phyloP scores from a whole-genome alignment of 106 monocot genomes.

The Allium cepa region DNA sequence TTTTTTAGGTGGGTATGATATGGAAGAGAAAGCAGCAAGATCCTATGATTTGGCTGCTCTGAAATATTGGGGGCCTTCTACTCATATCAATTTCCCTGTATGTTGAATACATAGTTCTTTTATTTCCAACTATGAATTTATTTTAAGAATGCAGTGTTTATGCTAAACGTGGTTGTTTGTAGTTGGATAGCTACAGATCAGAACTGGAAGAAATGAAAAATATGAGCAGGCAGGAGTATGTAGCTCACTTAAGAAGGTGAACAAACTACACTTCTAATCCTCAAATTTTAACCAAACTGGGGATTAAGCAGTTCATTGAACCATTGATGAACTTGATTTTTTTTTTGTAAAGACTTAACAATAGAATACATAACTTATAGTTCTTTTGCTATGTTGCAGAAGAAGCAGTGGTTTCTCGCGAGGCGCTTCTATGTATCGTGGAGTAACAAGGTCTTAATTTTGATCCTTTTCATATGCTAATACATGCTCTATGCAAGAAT shows the following conservation, averaged over 20 bases:
- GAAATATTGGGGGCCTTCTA: slow-evolving; percentile 97
- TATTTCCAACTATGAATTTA: no score
- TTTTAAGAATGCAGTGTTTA: neutral
- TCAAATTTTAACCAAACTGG: no score
- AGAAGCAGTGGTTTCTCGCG: slow-evolving; percentile 97
- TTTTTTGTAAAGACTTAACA: neutral
- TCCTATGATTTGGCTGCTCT: slow-evolving; percentile 97
- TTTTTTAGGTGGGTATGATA: slow-evolving; percentile 80
- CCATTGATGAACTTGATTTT: no score
- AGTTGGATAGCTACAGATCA: slow-evolving; percentile 43
- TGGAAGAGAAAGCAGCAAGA: slow-evolving; percentile 98
- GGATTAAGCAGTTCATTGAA: no score
- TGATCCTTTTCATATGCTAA: no score
- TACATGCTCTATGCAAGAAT: no score
- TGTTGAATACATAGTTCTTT: neutral
- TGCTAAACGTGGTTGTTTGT: neutral
- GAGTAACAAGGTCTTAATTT: slow-evolving; percentile 76
- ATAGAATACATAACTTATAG: neutral
- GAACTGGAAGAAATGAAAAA: slow-evolving; percentile 97
- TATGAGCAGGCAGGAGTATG: slow-evolving; percentile 91
- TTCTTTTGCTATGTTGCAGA: slow-evolving; percentile 22
- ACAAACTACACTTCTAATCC: no score
- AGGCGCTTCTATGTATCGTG: slow-evolving; percentile 93
- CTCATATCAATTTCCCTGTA: slow-evolving; percentile 97
- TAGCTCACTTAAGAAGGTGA: slow-evolving; percentile 62